A percentile compares a stretch with the other conserved stretches of the same genome.
phyloP scores from a whole-genome alignment of 2,329 filamentous ascomycete genomes.

The Macrophomina tecta region DNA sequence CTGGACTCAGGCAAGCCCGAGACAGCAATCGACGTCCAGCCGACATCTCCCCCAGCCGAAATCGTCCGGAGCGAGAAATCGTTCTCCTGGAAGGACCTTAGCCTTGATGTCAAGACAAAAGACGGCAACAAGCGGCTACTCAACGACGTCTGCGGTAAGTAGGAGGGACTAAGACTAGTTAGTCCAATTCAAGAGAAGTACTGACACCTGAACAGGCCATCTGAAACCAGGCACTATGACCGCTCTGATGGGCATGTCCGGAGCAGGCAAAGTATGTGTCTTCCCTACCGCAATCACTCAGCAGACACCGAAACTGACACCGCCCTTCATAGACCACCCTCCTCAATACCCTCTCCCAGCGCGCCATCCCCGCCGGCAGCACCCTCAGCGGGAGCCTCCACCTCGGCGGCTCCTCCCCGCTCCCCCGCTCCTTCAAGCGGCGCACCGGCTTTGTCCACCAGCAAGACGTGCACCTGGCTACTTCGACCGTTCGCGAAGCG shows the following conservation, averaged over 20 bases:
- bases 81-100: slow-evolving; percentile 2
- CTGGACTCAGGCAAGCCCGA: background rate
- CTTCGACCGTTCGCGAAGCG: slow-evolving; percentile 70
- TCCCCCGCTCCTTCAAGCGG: slow-evolving; percentile 69
- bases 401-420: slow-evolving; percentile 65
- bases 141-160: background rate
- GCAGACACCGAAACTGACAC: background rate
- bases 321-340: slow-evolving; percentile 68
- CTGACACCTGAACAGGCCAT: slow-evolving; percentile 47
- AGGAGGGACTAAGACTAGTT: background rate
- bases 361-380: slow-evolving; percentile 70
- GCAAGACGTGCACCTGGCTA: slow-evolving; percentile 73
- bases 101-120: background rate
- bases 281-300: background rate
- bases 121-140: background rate
- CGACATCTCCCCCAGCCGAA: background rate
- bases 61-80: background rate
- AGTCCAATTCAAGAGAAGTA: background rate
- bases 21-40: background rate
- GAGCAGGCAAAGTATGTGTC: background rate
- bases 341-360: slow-evolving; percentile 76
- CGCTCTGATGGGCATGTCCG: slow-evolving; percentile 78
- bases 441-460: slow-evolving; percentile 76
- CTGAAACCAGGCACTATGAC: slow-evolving; percentile 79
- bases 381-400: slow-evolving; percentile 72